Evolutionary conservation across 805 yeast genomes (phyloP).

Genomic region (Peterozyma xylosa): DNA sequence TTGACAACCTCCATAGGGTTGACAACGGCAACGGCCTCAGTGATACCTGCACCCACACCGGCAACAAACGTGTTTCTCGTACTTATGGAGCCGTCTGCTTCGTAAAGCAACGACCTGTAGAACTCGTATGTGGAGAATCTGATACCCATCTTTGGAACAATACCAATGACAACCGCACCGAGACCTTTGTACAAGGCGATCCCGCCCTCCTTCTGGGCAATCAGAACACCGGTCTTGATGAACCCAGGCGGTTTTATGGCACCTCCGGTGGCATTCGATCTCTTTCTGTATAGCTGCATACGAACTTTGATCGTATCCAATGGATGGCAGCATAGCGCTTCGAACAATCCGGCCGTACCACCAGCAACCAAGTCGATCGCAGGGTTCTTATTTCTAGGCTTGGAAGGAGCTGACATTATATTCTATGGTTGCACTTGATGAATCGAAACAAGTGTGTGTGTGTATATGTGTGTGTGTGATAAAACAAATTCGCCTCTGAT

Average conservation of each 20-base stretch:
- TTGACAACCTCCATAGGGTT: slow-evolving; percentile 98
- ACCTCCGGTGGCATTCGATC: slow-evolving; percentile 33
- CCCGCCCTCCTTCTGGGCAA: slow-evolving; percentile 73
- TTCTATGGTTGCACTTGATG: too few relatives aligned
- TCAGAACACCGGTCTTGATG: slow-evolving; percentile 69
- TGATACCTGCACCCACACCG: slow-evolving; percentile 96
- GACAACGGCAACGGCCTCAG: slow-evolving; percentile 91
- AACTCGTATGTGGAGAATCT: slow-evolving; percentile 92
- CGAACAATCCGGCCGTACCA: slow-evolving; percentile 95
- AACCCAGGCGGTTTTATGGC: slow-evolving; percentile 75
- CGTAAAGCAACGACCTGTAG: slow-evolving; percentile 63
- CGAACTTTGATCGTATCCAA: slow-evolving; percentile 95
- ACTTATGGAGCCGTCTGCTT: slow-evolving; percentile 56
- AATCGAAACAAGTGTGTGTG: too few relatives aligned
- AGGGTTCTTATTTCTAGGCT: slow-evolving; percentile 25
- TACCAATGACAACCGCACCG: slow-evolving; percentile 95
- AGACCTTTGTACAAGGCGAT: slow-evolving; percentile 89
- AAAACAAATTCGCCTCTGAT: too few relatives aligned
- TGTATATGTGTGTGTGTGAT: too few relatives aligned
- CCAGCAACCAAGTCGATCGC: slow-evolving; percentile 79
- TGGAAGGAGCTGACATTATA: slow-evolving; percentile 3
- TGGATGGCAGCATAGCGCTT: slow-evolving; percentile 98
- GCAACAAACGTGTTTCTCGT: slow-evolving; percentile 78
- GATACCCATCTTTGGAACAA: slow-evolving; percentile 97
- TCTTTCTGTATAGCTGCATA: slow-evolving; percentile 82